A percentile compares a stretch with the other conserved stretches of the same genome.
phyloP scores from a whole-genome alignment of 352 stramenopile species.

The Blastocystis sp. region DNA sequence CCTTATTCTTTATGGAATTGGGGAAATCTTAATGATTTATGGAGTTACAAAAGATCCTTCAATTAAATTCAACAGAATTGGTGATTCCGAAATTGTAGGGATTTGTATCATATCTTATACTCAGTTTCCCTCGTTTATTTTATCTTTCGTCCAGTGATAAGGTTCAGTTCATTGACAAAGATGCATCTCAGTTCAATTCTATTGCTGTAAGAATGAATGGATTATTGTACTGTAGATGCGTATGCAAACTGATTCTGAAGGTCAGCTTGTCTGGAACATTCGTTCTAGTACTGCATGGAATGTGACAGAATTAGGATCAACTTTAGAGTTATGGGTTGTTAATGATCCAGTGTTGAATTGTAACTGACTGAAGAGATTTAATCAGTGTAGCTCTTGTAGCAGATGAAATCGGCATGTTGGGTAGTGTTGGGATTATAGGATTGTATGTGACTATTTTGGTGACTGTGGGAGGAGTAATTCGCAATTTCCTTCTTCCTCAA shows the following conservation, averaged over 20 bases:
- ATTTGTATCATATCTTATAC: neutral
- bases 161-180: neutral
- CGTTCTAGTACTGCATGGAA: neutral
- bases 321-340: constrained; percentile 23
- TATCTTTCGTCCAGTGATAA: constrained; percentile 11
- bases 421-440: constrained; percentile 29
- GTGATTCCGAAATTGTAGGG: neutral
- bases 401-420: constrained; percentile 30
- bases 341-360: constrained; percentile 52
- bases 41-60: too few relatives aligned
- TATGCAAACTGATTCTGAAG: neutral
- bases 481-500: constrained; percentile 8
- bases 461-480: constrained; percentile 21
- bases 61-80: neutral
- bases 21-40: neutral
- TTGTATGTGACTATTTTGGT: constrained; percentile 43
- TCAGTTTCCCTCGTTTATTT: constrained; percentile 46
- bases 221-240: neutral
- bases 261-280: neutral
- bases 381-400: neutral
- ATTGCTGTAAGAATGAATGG: neutral
- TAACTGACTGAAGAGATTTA: neutral
- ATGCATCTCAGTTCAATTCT: neutral
- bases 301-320: neutral
- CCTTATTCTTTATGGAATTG: neutral